These are phyloP conservation scores for Colletotrichum lini DNA, from an alignment of 2,329 filamentous ascomycete genomes.

Conservation along the genomic window DNA sequence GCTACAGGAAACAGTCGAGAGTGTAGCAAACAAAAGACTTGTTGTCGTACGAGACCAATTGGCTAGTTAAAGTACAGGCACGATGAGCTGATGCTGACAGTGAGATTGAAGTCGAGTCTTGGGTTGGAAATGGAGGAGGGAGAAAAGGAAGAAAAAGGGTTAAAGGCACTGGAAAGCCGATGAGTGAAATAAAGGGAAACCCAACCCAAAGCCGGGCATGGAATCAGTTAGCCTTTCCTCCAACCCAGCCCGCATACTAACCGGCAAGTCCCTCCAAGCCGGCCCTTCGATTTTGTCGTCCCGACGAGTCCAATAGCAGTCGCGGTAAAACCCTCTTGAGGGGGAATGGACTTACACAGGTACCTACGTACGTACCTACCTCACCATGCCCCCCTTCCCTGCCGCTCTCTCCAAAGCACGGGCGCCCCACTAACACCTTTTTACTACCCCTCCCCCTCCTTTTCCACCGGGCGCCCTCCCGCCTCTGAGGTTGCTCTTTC, in stretches of 20 bases:
- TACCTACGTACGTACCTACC: background rate
- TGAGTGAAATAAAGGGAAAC: constrained; percentile 13
- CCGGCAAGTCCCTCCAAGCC: background rate
- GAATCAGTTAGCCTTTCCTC: background rate
- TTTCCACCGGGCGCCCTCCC: constrained; percentile 1
- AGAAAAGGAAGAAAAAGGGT: background rate
- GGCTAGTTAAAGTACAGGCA: background rate
- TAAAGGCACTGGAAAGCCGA: background rate
- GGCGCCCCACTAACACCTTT: background rate
- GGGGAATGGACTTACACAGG: constrained; percentile 9
- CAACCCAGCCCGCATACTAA: background rate
- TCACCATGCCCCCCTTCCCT: background rate
- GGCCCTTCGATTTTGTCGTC: constrained; percentile 14
- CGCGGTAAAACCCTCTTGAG: constrained; percentile 7
- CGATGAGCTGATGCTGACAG: constrained; percentile 1
- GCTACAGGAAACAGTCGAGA: constrained; percentile 3
- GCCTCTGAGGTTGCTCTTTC: background rate
- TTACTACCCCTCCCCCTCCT: constrained; percentile 38
- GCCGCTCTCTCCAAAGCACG: background rate
- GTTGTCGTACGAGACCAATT: constrained; percentile 24
- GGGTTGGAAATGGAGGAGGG: background rate
- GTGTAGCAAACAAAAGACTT: constrained; percentile 7
- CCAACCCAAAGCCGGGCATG: constrained; percentile 6
- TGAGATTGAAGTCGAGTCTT: background rate
- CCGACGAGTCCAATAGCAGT: constrained; percentile 14